Conservation (phyloP, 176 grass and related monocot species). For the Miscanthus lutarioriparius region DNA sequence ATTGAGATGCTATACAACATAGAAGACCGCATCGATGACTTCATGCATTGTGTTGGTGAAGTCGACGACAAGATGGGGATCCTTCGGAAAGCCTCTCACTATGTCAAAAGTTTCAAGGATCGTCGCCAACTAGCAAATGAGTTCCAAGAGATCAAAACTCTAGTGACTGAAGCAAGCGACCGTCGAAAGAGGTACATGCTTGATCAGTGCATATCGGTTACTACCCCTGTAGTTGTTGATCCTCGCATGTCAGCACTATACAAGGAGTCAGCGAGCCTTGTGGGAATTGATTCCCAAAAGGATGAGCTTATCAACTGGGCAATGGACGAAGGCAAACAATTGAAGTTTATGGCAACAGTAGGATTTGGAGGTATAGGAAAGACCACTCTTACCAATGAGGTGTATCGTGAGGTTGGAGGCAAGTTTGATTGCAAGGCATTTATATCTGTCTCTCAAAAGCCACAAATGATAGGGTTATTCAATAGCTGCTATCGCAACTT, state of each 20-base stretch:
- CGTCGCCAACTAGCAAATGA: neutral
- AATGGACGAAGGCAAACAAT: neutral
- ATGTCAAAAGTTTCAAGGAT: neutral
- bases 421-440: neutral
- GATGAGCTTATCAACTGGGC: no score
- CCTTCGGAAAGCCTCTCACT: neutral
- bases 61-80: neutral
- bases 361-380: slow-evolving; percentile 19
- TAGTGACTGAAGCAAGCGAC: neutral
- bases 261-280: neutral
- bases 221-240: neutral
- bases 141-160: neutral
- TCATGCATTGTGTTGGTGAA: neutral
- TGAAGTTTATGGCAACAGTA: slow-evolving; percentile 10
- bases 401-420: neutral
- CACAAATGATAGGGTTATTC: neutral
- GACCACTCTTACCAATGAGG: slow-evolving; percentile 11
- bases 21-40: neutral
- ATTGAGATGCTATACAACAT: slow-evolving; percentile 5
- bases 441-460: slow-evolving; percentile 6
- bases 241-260: neutral
- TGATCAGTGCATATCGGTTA: neutral
- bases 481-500: neutral
- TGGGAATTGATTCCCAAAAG: neutral
- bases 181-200: neutral